Percentiles rank a stretch among this genome's conserved stretches.
Evolutionary conservation across 495 filamentous ascomycete genomes (phyloP).

Genomic region (Corynascus novoguineensis): DNA sequence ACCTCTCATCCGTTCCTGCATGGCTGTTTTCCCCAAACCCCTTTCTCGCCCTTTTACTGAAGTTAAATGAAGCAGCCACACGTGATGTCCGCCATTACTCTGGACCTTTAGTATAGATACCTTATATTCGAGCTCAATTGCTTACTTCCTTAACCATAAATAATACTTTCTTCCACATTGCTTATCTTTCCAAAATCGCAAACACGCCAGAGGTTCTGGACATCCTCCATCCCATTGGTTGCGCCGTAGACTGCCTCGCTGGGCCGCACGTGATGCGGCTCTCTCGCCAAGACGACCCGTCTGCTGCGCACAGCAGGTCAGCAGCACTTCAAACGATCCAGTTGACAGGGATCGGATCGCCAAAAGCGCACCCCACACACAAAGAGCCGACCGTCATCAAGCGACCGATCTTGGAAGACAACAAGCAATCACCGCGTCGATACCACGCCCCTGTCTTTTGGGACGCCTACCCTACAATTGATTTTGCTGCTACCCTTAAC

Average conservation of each 20-base stretch:
- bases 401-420: background rate
- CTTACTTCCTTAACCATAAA: too few species aligned
- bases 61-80: too few species aligned
- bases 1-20: too few species aligned
- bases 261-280: conserved; percentile 26
- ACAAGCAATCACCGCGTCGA: conserved; percentile 1
- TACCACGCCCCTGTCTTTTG: background rate
- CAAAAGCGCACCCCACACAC: conserved; percentile 24
- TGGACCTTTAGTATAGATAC: too few species aligned
- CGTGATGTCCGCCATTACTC: too few species aligned
- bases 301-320: background rate
- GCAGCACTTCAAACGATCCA: too few species aligned
- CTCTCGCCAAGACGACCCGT: conserved; percentile 6
- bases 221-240: background rate
- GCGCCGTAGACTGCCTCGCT: background rate
- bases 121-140: too few species aligned
- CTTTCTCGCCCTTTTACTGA: too few species aligned
- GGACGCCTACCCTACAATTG: background rate
- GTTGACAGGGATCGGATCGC: conserved; percentile 20
- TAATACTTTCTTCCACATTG: too few species aligned
- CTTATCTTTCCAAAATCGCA: too few species aligned
- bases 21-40: too few species aligned
- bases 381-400: conserved; percentile 11
- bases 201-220: too few species aligned
- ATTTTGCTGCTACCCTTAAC: background rate